Evolutionary conservation across 495 filamentous ascomycete species (phyloP).

Genomic region (Podospora didyma): DNA sequence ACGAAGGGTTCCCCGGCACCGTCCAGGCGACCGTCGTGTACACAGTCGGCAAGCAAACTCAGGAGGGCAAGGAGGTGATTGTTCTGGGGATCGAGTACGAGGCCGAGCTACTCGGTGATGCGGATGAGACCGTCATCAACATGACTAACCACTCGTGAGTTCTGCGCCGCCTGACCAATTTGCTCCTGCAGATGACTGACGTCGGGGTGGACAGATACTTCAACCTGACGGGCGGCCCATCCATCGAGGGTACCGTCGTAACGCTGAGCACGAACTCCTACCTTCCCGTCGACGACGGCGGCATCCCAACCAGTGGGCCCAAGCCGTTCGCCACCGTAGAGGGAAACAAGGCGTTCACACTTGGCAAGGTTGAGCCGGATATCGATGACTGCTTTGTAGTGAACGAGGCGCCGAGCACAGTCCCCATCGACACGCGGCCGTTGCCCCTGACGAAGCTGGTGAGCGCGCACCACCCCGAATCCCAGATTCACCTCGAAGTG

Average conservation of each 20-base stretch:
- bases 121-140: constrained; percentile 82
- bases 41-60: constrained; percentile 60
- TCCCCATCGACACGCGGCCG: constrained; percentile 74
- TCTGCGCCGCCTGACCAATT: background rate
- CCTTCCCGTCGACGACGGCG: constrained; percentile 65
- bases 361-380: constrained; percentile 62
- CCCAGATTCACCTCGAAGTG: constrained; percentile 76
- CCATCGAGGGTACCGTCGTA: constrained; percentile 71
- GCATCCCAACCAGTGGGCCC: constrained; percentile 62
- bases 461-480: constrained; percentile 63
- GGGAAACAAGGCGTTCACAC: constrained; percentile 60
- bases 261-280: constrained; percentile 67
- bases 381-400: constrained; percentile 92
- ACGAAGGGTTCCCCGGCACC: constrained; percentile 83
- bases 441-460: constrained; percentile 60
- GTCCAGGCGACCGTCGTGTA: constrained; percentile 78
- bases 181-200: background rate
- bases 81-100: constrained; percentile 85
- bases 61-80: constrained; percentile 55
- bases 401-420: constrained; percentile 51
- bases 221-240: constrained; percentile 66
- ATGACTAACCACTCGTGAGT: constrained; percentile 91
- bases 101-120: constrained; percentile 71
- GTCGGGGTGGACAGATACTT: constrained; percentile 67
- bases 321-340: constrained; percentile 57